Evolutionary conservation across 768 basidiomycete species (phyloP).

Genomic region (Lactifluus hygrophoroides): DNA sequence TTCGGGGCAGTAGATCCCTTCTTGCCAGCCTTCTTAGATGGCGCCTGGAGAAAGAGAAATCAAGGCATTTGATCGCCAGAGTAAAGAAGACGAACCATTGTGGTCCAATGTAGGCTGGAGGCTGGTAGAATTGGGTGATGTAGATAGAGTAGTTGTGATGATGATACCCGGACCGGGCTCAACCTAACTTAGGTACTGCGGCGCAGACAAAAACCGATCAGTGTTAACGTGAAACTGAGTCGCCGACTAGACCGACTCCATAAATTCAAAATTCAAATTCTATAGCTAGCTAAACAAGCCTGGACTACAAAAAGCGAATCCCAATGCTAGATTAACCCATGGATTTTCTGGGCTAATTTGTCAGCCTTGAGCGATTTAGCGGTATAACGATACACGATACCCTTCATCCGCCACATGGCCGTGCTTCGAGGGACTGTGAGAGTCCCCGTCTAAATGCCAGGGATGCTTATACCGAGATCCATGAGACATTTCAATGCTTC

Average conservation of each 20-base stretch:
- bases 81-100: constrained; percentile 7
- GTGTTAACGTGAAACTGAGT: too few relatives aligned
- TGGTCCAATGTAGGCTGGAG: constrained; percentile 2
- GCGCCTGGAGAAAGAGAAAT: constrained; percentile 37
- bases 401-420: background rate
- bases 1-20: constrained; percentile 60
- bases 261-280: too few relatives aligned
- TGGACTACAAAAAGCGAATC: background rate
- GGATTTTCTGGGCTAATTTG: background rate
- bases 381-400: background rate
- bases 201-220: background rate
- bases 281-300: too few relatives aligned
- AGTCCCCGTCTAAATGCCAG: background rate
- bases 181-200: background rate
- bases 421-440: background rate
- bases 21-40: constrained; percentile 87
- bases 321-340: background rate
- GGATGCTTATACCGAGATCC: constrained; percentile 20
- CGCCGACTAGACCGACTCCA: too few relatives aligned
- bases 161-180: background rate
- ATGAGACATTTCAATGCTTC: constrained; percentile 42
- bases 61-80: background rate
- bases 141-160: background rate
- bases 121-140: background rate
- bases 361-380: background rate